Conservation (phyloP, 2,329 filamentous ascomycete genomes). For the Calonectria naviculata region DNA sequence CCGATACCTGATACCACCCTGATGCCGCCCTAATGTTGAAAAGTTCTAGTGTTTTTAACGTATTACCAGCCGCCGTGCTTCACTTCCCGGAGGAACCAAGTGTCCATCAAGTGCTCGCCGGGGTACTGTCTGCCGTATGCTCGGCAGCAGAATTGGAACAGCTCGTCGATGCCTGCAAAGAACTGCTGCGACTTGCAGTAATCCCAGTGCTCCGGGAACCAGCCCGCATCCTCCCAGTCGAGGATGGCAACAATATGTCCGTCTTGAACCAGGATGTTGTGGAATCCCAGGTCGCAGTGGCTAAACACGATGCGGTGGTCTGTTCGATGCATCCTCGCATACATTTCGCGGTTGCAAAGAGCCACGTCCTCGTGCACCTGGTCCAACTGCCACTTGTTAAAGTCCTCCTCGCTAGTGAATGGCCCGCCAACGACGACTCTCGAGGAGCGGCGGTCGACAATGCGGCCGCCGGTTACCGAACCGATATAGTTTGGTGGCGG, state of each 20-base stretch:
- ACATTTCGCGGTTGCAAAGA: conserved; percentile 7
- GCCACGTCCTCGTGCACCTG: conserved; percentile 4
- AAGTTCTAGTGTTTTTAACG: not conserved
- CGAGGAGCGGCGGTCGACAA: not conserved
- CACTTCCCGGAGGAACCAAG: conserved; percentile 6
- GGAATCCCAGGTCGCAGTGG: conserved; percentile 8
- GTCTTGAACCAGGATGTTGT: conserved; percentile 4
- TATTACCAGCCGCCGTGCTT: not conserved
- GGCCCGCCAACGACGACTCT: not conserved
- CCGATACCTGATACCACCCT: no score
- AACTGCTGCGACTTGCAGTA: conserved; percentile 13
- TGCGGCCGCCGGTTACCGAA: not conserved
- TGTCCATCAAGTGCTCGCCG: conserved; percentile 7
- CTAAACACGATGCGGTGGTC: conserved; percentile 8
- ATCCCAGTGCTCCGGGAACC: conserved; percentile 12
- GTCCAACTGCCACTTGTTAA: conserved; percentile 10
- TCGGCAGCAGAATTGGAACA: not conserved
- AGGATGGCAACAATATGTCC: conserved; percentile 8
- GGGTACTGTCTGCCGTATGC: conserved; percentile 3
- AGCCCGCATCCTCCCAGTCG: conserved; percentile 10
- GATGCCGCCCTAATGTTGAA: not conserved
- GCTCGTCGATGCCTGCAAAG: conserved; percentile 8
- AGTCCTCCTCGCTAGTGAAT: conserved; percentile 1
- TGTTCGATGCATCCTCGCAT: conserved; percentile 8
- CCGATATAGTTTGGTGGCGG: not conserved